Conservation (phyloP, 2,329 filamentous ascomycete genomes). For the Colletotrichum spinosum region DNA sequence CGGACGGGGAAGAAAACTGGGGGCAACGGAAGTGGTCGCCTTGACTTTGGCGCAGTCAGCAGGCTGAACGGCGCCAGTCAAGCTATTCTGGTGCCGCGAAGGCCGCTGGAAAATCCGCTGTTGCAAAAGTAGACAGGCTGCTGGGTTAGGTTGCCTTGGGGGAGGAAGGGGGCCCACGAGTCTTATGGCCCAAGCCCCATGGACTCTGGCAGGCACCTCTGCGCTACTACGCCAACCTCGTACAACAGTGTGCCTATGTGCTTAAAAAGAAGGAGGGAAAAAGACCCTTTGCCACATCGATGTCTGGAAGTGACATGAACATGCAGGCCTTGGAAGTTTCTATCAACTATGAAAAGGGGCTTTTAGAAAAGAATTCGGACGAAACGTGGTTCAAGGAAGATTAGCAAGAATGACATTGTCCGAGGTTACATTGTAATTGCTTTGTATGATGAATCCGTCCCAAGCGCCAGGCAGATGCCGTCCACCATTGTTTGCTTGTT, state of each 20-base stretch:
- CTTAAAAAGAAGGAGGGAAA: too few relatives aligned
- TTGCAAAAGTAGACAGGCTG: not conserved
- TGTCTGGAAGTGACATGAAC: not conserved
- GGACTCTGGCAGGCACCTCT: not conserved
- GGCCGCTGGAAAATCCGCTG: conserved; percentile 28
- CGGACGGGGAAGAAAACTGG: too few relatives aligned
- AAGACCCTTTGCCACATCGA: too few relatives aligned
- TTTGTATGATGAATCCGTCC: not conserved
- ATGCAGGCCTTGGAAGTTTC: conserved; percentile 13
- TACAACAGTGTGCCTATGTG: too few relatives aligned
- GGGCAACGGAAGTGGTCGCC: not conserved
- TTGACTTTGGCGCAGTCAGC: conserved; percentile 10
- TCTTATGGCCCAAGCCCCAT: too few relatives aligned
- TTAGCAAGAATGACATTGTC: too few relatives aligned
- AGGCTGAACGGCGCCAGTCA: conserved; percentile 16
- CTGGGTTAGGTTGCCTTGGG: not conserved
- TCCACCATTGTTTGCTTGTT: not conserved
- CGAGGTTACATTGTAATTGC: not conserved
- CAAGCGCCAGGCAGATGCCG: not conserved
- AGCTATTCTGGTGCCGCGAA: conserved; percentile 13
- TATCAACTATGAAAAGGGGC: conserved; percentile 5
- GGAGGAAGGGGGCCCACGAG: not conserved
- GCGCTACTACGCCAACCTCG: too few relatives aligned
- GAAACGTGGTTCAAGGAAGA: not conserved
- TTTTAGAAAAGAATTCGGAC: conserved; percentile 1